Conservation (phyloP, 2,329 filamentous ascomycete species). For the Penicillium sp. region DNA sequence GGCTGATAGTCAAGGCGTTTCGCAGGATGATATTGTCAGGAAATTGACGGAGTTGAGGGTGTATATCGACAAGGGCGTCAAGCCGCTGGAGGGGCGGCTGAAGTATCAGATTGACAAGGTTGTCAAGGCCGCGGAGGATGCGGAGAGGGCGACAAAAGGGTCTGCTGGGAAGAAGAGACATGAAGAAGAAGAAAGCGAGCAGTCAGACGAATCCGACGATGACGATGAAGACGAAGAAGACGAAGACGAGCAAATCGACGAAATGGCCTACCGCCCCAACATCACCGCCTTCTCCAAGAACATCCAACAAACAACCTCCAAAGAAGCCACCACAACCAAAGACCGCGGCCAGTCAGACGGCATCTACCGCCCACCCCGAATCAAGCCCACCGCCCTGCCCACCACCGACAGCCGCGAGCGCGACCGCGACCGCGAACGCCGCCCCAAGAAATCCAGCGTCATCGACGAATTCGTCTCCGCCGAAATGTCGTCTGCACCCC, state of each 20-base stretch:
- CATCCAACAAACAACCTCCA: constrained; percentile 28
- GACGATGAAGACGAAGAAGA: constrained; percentile 33
- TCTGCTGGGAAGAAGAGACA: constrained; percentile 26
- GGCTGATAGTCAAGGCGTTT: constrained; percentile 13
- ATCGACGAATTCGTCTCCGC: constrained; percentile 88
- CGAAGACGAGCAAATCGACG: constrained; percentile 51
- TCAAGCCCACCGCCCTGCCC: constrained; percentile 82
- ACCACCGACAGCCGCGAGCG: constrained; percentile 54
- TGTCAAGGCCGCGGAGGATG: constrained; percentile 70
- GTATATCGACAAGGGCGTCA: constrained; percentile 87
- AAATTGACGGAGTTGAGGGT: constrained; percentile 90
- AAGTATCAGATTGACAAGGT: constrained; percentile 97
- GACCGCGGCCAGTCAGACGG: constrained; percentile 49
- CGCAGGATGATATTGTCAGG: constrained; percentile 65
- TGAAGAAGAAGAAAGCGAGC: constrained; percentile 26
- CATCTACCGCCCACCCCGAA: constrained; percentile 83
- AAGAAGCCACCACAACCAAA: constrained; percentile 21
- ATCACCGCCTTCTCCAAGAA: constrained; percentile 43
- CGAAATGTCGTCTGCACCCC: constrained; percentile 76
- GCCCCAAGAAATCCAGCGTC: constrained; percentile 70
- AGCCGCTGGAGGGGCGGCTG: constrained; percentile 81
- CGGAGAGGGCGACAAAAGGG: constrained; percentile 22
- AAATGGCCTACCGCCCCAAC: constrained; percentile 62
- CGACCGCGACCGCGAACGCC: constrained; percentile 51
- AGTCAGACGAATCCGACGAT: constrained; percentile 27